A percentile compares a stretch with the other conserved stretches of the same genome.
Evolutionary conservation across 2,329 filamentous ascomycete genomes (phyloP).

Genomic region (Grosmannia huntii): DNA sequence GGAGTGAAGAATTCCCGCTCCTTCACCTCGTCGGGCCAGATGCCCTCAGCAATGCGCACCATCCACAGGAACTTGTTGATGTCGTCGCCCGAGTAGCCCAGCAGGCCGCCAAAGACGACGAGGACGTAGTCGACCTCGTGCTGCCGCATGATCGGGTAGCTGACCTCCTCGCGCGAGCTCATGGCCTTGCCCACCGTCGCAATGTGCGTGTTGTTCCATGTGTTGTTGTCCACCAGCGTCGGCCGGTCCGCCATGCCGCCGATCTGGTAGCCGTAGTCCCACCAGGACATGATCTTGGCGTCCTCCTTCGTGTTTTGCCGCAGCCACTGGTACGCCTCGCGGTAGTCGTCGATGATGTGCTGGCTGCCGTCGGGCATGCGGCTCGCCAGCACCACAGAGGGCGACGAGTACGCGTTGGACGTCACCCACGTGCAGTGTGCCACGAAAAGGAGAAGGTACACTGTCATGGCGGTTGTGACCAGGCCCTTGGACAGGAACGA

Average conservation of each 20-base stretch:
- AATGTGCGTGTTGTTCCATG: constrained; percentile 99
- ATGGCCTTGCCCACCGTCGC: constrained; percentile 98
- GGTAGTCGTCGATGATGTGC: constrained; percentile 98
- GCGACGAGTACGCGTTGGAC: constrained; percentile 96
- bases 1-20: constrained; percentile 93
- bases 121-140: constrained; percentile 99
- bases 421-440: constrained; percentile 99
- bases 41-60: constrained; percentile 96
- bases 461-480: constrained; percentile 57
- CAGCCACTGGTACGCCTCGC: constrained; percentile 98
- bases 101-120: constrained; percentile 86
- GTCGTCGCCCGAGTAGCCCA: constrained; percentile 96
- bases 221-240: constrained; percentile 98
- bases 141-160: constrained; percentile 95
- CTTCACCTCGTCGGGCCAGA: constrained; percentile 99
- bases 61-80: constrained; percentile 99
- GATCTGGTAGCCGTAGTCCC: constrained; percentile 99
- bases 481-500: constrained; percentile 63
- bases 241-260: constrained; percentile 97
- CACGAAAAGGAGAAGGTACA: constrained; percentile 87
- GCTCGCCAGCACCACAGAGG: constrained; percentile 90
- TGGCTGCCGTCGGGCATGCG: constrained; percentile 87
- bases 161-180: constrained; percentile 94
- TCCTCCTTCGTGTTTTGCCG: constrained; percentile 91
- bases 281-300: constrained; percentile 99